Evolutionary conservation across 192 early-diverging fungal species (phyloP), one percentile per base, ranked within the genome.

Genomic region (Phycomyces blakesleeanus): DNA sequence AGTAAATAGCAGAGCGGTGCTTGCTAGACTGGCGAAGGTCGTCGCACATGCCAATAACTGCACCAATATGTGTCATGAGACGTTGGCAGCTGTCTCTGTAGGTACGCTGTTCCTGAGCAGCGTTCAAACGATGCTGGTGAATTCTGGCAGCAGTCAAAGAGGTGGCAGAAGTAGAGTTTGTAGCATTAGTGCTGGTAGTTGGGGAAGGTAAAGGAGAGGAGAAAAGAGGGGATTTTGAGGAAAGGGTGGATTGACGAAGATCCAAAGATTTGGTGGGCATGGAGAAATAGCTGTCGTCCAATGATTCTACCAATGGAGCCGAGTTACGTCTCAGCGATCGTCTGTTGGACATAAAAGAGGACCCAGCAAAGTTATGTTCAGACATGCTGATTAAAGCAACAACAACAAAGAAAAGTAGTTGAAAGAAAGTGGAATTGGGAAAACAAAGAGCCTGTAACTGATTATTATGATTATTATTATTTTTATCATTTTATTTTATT

Each of bases 11-110:
- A 75, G 82, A 87, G 38, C 80, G 80, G 55, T 79, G 69, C 34
- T 84, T 80, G 61, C 87, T 91, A 64, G 80, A 83, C 57, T 90
- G 83, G 41, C 78, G 76, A 25, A 96, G 79, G 55, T 91, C 88
- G 4, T 81, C 74, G 53, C 93, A 81, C 26, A 93, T 60, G 20
- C 73, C 39, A 62, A 79, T 82, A 26, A 91, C 87, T 67, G 73
- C 77, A 21, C 70, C 57, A 55, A 96, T 85, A 68, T 90, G 77
- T 21, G 71, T 78, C 49, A 88, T 83, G 49, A 96, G 77, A 27
- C 82, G 76, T 25, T 79, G 83, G 65, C 89, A 86, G 64, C 87
- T 90, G 62, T 91, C 85, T 3, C 85, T 83, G 76, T 88, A 96
- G 42, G 86, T 64, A 37, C 81, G 85, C 67, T 91, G 81, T 53